phyloP scores from a whole-genome alignment of 192 early-diverging fungal genomes.

The Mortierella antarctica region DNA sequence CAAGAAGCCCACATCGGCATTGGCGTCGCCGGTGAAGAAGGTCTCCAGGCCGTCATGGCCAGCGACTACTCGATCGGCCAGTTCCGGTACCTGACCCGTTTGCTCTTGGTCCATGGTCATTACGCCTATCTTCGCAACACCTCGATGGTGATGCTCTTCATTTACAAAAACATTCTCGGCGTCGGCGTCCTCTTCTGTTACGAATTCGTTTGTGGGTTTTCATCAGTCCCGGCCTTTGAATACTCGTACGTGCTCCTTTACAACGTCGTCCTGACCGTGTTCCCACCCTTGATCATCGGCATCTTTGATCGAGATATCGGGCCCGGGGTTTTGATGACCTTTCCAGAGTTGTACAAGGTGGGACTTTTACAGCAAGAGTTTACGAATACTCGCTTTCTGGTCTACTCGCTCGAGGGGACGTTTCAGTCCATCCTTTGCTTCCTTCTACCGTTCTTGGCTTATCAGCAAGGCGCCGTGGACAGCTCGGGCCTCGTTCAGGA shows the following conservation, averaged over 20 bases:
- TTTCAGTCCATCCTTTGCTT: no score
- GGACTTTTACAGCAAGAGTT: no score
- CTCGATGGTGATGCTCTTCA: conserved; percentile 74
- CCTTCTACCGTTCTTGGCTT: no score
- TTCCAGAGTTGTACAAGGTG: no score
- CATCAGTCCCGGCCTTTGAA: conserved; percentile 78
- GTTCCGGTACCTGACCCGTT: conserved; percentile 70
- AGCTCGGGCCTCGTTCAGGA: no score
- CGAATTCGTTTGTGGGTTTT: conserved; percentile 85
- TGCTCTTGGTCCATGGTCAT: conserved; percentile 79
- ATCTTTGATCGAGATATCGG: no score
- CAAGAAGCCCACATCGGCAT: conserved; percentile 84
- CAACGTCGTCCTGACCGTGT: conserved; percentile 82
- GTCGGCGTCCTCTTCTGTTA: conserved; percentile 81
- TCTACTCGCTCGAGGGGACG: no score
- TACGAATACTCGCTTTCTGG: no score
- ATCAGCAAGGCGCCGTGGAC: no score
- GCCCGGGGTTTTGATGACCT: no score
- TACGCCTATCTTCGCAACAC: conserved; percentile 71
- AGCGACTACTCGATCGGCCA: conserved; percentile 80
- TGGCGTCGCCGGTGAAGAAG: conserved; percentile 83
- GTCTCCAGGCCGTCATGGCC: conserved; percentile 80
- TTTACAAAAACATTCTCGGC: conserved; percentile 82
- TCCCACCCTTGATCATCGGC: conserved; percentile 66
- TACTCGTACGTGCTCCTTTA: conserved; percentile 81